These are phyloP conservation scores for Bocquillonia castaneifolia DNA, from an alignment of 441 rosid genomes.

Conservation along the genomic window DNA sequence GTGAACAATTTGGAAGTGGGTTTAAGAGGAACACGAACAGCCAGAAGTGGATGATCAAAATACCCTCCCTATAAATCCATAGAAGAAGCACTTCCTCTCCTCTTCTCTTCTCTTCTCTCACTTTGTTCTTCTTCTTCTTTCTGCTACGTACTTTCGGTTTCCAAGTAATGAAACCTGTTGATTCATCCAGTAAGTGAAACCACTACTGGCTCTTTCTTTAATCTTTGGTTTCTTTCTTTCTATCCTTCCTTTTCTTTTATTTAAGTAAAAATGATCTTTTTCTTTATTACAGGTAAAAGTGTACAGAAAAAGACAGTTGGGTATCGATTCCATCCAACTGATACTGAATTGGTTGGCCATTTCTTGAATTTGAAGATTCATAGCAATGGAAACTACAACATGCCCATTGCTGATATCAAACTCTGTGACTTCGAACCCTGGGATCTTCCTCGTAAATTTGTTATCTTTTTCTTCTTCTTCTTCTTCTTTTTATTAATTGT, in stretches of 20 bases:
- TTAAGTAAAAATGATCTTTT: not conserved
- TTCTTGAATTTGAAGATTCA: not conserved
- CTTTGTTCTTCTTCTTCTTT: too few relatives aligned
- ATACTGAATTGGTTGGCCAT: conserved; percentile 1
- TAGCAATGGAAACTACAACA: not conserved
- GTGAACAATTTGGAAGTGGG: too few relatives aligned
- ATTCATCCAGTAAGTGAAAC: not conserved
- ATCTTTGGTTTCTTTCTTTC: not conserved
- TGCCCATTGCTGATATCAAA: conserved; percentile 7
- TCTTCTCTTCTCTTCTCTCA: not conserved
- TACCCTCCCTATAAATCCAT: too few relatives aligned
- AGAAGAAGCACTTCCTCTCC: not conserved
- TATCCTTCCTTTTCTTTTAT: not conserved
- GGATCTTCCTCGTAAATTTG: conserved; percentile 15
- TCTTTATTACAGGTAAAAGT: not conserved
- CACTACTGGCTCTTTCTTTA: not conserved
- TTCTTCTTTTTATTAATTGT: too few relatives aligned
- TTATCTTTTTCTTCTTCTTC: not conserved
- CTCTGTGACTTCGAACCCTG: conserved; percentile 7
- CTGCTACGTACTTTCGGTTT: too few relatives aligned
- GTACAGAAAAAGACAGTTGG: not conserved
- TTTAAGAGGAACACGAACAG: too few relatives aligned
- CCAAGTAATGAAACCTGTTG: not conserved
- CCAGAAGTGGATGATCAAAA: too few relatives aligned
- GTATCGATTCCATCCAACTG: conserved; percentile 13